A percentile compares a stretch with the other conserved stretches of the same genome.
phyloP scores from a whole-genome alignment of 1,284 basidiomycete genomes.

The Moesziomyces globuligerus region DNA sequence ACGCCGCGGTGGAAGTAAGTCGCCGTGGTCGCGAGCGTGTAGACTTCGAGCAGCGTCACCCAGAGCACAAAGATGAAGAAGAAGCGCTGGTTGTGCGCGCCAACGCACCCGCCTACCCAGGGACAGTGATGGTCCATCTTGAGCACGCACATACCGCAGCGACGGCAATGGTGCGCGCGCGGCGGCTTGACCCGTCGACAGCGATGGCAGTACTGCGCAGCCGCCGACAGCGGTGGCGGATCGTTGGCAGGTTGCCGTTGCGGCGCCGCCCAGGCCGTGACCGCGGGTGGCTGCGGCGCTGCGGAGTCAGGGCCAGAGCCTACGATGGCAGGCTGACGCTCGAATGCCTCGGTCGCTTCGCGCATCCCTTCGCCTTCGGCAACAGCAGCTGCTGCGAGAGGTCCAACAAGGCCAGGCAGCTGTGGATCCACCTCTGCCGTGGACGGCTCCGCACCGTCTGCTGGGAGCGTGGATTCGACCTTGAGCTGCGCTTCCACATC shows the following conservation, averaged over 20 bases:
- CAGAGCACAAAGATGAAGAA: conserved; percentile 79
- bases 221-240: conserved; percentile 31
- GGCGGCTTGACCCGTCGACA: conserved; percentile 74
- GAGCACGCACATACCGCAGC: conserved; percentile 78
- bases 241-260: conserved; percentile 25
- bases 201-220: conserved; percentile 60
- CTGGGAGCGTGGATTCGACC: neutral
- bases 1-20: conserved; percentile 59
- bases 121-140: conserved; percentile 78
- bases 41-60: conserved; percentile 73
- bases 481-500: conserved; percentile 12
- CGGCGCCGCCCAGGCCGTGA: conserved; percentile 17
- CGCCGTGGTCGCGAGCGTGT: conserved; percentile 72
- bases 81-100: conserved; percentile 82
- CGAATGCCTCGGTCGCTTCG: conserved; percentile 2
- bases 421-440: conserved; percentile 13
- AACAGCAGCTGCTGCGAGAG: conserved; percentile 15
- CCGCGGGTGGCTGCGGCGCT: neutral
- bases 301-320: too few species aligned
- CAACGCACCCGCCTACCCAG: conserved; percentile 84
- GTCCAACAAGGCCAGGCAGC: conserved; percentile 20
- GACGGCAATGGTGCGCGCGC: conserved; percentile 79
- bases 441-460: conserved; percentile 1
- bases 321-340: neutral
- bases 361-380: conserved; percentile 13